A percentile compares a stretch with the other conserved stretches of the same genome.
Evolutionary conservation across 129 eudicot genomes (phyloP).

Genomic region (Smallanthus sonchifolius): DNA sequence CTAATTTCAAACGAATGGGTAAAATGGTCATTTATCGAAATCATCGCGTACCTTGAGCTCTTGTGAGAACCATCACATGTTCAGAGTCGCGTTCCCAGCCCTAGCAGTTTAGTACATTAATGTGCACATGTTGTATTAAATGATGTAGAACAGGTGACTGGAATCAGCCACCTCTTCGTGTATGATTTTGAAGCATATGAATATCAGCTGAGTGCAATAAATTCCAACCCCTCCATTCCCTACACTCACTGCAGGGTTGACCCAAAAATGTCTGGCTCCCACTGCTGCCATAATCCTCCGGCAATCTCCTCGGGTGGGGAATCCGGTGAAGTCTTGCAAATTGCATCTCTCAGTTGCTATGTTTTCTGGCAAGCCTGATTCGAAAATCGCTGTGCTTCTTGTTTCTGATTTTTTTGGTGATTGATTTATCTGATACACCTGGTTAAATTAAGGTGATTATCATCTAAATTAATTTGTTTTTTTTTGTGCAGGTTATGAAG

Average conservation of each 20-base stretch:
- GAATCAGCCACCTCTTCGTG: too few species aligned
- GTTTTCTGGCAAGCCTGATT: conserved; percentile 27
- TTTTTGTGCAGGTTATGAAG: conserved; percentile 40
- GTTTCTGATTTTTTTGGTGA: conserved; percentile 31
- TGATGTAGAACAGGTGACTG: too few species aligned
- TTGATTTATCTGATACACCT: neutral
- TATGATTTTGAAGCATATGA: neutral
- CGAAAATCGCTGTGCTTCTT: conserved; percentile 32
- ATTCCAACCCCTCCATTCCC: neutral
- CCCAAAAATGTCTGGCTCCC: conserved; percentile 26
- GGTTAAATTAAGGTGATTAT: neutral
- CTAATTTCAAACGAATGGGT: too few species aligned
- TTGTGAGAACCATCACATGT: too few species aligned
- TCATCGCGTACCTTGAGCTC: too few species aligned
- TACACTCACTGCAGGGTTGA: neutral
- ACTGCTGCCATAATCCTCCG: conserved; percentile 41
- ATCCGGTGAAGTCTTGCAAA: conserved; percentile 20
- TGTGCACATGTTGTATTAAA: too few species aligned
- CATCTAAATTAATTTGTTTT: neutral
- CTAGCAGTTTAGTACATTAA: too few species aligned
- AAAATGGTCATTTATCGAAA: too few species aligned
- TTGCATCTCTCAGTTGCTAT: conserved; percentile 34
- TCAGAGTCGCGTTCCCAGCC: too few species aligned
- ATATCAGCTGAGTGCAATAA: conserved; percentile 1
- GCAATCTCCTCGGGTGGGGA: conserved; percentile 4